Evolutionary conservation across 257 asterid species (phyloP).

Genomic region (Nicotiana otophora): DNA sequence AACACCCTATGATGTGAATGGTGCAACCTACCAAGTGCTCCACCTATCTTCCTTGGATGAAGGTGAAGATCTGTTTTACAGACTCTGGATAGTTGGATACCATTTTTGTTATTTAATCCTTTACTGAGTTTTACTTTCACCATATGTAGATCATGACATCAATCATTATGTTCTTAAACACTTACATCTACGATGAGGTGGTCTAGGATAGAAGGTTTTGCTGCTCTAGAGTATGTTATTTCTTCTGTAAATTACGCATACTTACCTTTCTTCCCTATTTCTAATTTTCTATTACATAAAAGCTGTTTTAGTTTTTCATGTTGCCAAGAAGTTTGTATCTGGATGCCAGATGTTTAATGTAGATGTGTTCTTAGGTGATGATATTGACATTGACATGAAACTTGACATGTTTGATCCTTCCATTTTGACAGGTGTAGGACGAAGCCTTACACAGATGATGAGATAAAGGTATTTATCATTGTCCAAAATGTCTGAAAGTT

Average conservation of each 20-base stretch:
- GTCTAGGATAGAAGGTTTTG: background rate
- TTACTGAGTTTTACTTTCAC: background rate
- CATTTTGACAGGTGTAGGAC: slow-evolving; percentile 52
- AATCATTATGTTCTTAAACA: background rate
- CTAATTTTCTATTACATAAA: background rate
- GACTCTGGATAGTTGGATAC: background rate
- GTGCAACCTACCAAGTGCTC: background rate
- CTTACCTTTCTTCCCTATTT: background rate
- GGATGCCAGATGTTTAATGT: background rate
- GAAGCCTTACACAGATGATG: slow-evolving; percentile 71
- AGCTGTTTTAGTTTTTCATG: background rate
- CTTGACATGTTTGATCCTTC: slow-evolving; percentile 22
- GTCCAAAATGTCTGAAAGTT: background rate
- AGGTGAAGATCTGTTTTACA: background rate
- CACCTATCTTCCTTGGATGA: background rate
- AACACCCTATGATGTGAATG: background rate
- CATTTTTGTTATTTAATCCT: background rate
- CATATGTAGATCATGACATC: background rate
- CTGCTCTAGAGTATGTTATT: background rate
- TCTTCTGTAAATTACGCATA: background rate
- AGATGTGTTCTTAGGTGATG: background rate
- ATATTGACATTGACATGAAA: slow-evolving; percentile 7
- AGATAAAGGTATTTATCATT: slow-evolving; percentile 65
- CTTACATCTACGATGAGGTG: background rate
- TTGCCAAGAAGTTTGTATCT: background rate